Conservation (phyloP, 345 rosid species). For the Rhodamnia argentea region DNA sequence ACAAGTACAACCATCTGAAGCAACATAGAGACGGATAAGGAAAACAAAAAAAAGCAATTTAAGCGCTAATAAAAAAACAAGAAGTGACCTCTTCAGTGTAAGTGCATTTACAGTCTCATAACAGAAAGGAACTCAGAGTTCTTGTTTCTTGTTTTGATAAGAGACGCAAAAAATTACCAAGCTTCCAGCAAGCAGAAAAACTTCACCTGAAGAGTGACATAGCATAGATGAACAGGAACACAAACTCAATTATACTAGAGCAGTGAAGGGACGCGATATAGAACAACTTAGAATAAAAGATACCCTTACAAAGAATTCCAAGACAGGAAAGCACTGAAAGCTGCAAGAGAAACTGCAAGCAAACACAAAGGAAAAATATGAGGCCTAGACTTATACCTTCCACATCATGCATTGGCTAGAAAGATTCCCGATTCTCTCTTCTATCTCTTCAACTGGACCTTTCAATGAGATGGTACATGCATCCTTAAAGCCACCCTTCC, state of each 20-base stretch:
- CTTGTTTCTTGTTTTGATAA: not conserved
- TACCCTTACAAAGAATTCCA: not conserved
- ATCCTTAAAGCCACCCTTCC: constrained; percentile 75
- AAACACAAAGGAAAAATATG: not conserved
- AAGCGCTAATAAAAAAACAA: not conserved
- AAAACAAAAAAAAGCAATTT: not conserved
- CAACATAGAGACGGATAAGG: not conserved
- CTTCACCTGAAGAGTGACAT: not conserved
- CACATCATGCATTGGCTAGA: constrained; percentile 51
- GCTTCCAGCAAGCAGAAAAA: not conserved
- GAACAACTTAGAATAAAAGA: not conserved
- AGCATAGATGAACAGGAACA: not conserved
- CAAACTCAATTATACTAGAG: not conserved
- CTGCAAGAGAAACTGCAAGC: not conserved
- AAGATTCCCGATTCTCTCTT: constrained; percentile 44
- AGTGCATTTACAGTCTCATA: not conserved
- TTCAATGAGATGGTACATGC: constrained; percentile 55
- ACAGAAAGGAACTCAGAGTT: not conserved
- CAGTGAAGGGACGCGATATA: not conserved
- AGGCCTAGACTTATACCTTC: constrained; percentile 38
- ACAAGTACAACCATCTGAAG: not conserved
- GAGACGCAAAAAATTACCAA: not conserved
- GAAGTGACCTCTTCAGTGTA: not conserved
- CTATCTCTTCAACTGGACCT: constrained; percentile 59
- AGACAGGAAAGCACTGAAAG: not conserved